phyloP scores from a whole-genome alignment of 148 eudicot genomes.

The Rheum nobile region DNA sequence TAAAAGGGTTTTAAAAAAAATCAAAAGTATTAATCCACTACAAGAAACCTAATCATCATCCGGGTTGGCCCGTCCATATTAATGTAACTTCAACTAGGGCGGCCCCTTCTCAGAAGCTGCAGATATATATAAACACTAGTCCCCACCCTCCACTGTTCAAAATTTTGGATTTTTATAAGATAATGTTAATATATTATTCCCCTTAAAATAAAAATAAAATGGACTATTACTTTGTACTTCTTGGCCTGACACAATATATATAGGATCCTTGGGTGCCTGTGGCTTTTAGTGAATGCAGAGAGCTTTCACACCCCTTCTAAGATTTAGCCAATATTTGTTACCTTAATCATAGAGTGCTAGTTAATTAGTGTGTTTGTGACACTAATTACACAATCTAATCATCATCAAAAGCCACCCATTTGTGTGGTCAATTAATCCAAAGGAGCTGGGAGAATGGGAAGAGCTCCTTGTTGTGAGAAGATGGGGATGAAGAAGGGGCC shows the following conservation, averaged over 20 bases:
- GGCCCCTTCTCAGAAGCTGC: neutral
- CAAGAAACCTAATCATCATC: neutral
- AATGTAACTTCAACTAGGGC: neutral
- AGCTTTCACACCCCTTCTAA: neutral
- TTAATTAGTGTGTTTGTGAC: neutral
- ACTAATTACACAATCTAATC: neutral
- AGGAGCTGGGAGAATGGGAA: constrained; percentile 29
- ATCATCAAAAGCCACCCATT: neutral
- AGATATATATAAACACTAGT: neutral
- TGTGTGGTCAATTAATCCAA: too few relatives aligned
- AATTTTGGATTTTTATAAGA: neutral
- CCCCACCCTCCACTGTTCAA: neutral
- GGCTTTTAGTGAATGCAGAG: neutral
- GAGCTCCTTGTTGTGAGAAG: constrained; percentile 69
- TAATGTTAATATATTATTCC: neutral
- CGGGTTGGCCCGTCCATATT: neutral
- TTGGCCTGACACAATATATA: neutral
- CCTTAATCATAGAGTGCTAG: neutral
- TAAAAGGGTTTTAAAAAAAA: neutral
- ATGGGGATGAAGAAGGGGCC: constrained; percentile 58
- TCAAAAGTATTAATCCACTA: constrained; percentile 7
- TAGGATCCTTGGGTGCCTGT: neutral
- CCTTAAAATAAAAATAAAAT: neutral
- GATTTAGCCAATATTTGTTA: neutral
- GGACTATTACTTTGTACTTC: neutral